Base-by-base conservation (phyloP, 2,329 filamentous ascomycete genomes). In the Dactylonectria macrodidyma region DNA sequence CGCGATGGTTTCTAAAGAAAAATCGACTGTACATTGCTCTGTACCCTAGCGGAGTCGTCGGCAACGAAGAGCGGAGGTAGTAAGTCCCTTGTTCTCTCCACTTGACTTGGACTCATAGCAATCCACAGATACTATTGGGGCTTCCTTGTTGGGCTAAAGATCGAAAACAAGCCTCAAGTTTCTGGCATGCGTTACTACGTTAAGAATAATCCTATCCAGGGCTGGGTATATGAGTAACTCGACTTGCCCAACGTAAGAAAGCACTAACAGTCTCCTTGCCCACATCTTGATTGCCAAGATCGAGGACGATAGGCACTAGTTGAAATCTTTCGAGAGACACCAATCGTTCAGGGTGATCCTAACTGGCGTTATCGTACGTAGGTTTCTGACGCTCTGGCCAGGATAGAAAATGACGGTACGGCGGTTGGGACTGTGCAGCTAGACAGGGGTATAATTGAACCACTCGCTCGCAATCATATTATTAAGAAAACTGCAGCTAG, bases 351-450 rank as follows among this genome's bases (percentile, higher is more conserved):
- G 54, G 67, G 71, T 51, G 77, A 84, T 48, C 75, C 76, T 7
- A 71, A 69, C 50, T 85, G 81, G 79, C 78, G 77, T n/a, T 84
- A 81, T 66, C 78, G 79, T 5, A 75, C 73, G 3, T 86, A 83
- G 83, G 73, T 83, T 7, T 75, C 71, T 6, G 71, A 79, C 22
- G 83, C 76, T 0, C 55, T 86, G 19, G 51, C 33, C 0, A 76
- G 67, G 19, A 73, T 86, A 12, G 69, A 71, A 19, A 66, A 69
- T 5, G 81, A 85, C 65, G 78, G 79, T 1, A 79, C 73, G 54
- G 77, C 75, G 24, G 75, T 85, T 5, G 82, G 83, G 1, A 82
- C 81, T 0, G 72, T 79, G 5, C 54, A 74, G 33, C 55, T 81
- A 24, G 76, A 83, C 38, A 86, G 83, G 83, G 6, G 22, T 3